A percentile compares a stretch with the other conserved stretches of the same genome.
These are phyloP conservation scores for Colletotrichum sidae DNA, from an alignment of 2,329 filamentous ascomycete genomes.

Conservation along the genomic window DNA sequence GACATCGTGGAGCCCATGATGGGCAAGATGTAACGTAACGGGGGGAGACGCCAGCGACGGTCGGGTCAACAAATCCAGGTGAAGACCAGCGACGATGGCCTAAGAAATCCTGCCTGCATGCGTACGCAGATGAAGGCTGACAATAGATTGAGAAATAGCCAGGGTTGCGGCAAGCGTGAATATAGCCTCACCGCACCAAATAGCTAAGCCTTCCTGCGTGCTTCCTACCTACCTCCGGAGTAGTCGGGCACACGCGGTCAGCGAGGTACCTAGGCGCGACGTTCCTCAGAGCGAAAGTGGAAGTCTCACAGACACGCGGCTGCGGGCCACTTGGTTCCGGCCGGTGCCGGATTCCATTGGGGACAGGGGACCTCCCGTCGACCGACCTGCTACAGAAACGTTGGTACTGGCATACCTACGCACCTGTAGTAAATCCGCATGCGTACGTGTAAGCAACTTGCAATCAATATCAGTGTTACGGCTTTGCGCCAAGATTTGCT, in stretches of 20 bases:
- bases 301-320: conserved; percentile 20
- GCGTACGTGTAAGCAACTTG: no score
- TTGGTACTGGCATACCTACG: no score
- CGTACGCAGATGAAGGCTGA: conserved; percentile 21
- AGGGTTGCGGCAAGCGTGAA: conserved; percentile 14
- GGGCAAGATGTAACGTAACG: conserved; percentile 18
- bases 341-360: conserved; percentile 8
- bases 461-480: no score
- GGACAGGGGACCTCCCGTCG: no score
- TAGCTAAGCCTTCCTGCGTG: not conserved
- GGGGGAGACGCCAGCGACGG: conserved; percentile 1
- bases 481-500: no score
- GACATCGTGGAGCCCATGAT: conserved; percentile 49
- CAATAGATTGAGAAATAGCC: conserved; percentile 2
- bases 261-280: conserved; percentile 22
- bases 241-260: not conserved
- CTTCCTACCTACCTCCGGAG: no score
- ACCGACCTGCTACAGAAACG: no score
- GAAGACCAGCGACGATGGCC: no score
- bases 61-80: conserved; percentile 1
- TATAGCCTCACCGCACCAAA: conserved; percentile 28
- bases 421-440: not conserved
- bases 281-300: conserved; percentile 3
- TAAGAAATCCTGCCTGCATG: no score
- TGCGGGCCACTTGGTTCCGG: conserved; percentile 24